These are phyloP conservation scores for Populus pruinosa DNA, from an alignment of 345 rosid species.

Conservation along the genomic window DNA sequence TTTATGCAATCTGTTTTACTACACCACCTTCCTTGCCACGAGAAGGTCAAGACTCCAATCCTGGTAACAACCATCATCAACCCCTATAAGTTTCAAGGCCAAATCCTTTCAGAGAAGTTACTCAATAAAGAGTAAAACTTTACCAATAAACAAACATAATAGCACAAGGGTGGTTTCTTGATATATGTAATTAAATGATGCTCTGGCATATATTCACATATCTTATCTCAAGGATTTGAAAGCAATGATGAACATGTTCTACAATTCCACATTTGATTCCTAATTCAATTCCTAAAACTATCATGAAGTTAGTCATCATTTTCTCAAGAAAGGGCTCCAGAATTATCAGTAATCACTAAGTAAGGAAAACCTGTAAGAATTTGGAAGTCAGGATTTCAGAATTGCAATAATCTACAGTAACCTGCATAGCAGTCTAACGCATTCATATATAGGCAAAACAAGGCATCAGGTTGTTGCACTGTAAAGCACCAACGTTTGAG, in stretches of 20 bases:
- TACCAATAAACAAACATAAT: background rate
- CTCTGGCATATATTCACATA: background rate
- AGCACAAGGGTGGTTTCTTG: background rate
- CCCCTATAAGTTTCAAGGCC: constrained; percentile 39
- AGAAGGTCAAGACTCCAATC: constrained; percentile 90
- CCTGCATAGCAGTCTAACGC: background rate
- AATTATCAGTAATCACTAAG: background rate
- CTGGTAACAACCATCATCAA: constrained; percentile 76
- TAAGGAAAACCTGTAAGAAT: background rate
- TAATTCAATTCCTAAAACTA: background rate
- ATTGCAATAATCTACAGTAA: background rate
- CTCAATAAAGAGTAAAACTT: background rate
- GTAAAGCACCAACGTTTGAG: background rate
- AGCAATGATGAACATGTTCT: background rate
- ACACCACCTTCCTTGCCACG: constrained; percentile 69
- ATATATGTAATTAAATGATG: background rate
- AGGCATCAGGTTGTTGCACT: background rate
- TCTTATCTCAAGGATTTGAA: background rate
- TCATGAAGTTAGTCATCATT: background rate
- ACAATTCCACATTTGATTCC: background rate
- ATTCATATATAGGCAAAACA: background rate
- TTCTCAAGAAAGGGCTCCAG: background rate
- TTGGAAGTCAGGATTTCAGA: background rate
- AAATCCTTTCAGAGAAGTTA: constrained; percentile 6
- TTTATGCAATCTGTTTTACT: background rate